A percentile compares a stretch with the other conserved stretches of the same genome.
Evolutionary conservation across 768 basidiomycete species (phyloP).

Genomic region (Steccherinum ochraceum): DNA sequence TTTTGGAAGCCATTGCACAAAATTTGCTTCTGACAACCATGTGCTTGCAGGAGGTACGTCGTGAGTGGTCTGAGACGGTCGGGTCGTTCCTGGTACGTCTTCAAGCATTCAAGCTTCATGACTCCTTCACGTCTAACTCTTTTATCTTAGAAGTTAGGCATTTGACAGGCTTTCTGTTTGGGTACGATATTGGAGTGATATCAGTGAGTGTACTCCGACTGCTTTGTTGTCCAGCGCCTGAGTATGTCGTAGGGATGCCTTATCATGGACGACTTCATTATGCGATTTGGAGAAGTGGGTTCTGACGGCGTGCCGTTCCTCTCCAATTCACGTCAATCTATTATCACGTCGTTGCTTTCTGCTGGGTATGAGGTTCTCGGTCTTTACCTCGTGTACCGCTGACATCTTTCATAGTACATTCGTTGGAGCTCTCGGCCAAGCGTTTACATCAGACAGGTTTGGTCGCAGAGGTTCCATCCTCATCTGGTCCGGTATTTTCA

Average conservation of each 20-base stretch:
- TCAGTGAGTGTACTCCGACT: slow-evolving; percentile 36
- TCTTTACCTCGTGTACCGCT: not conserved
- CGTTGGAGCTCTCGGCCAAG: slow-evolving; percentile 57
- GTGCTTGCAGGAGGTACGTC: slow-evolving; percentile 13
- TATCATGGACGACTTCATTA: slow-evolving; percentile 73
- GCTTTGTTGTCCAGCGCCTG: slow-evolving; percentile 1
- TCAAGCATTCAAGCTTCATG: not conserved
- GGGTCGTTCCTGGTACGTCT: not conserved
- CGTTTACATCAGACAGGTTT: slow-evolving; percentile 67
- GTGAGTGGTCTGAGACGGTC: not conserved
- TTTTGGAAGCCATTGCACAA: slow-evolving; percentile 2
- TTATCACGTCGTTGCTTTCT: slow-evolving; percentile 73
- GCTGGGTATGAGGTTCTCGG: slow-evolving; percentile 48
- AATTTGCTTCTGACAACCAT: not conserved
- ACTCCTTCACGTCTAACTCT: not conserved
- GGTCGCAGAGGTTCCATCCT: slow-evolving; percentile 71
- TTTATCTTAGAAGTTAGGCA: not conserved
- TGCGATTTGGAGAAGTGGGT: slow-evolving; percentile 54
- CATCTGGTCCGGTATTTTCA: slow-evolving; percentile 72
- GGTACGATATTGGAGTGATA: slow-evolving; percentile 75
- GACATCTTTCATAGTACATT: slow-evolving; percentile 10
- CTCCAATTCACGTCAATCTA: slow-evolving; percentile 60
- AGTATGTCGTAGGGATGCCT: slow-evolving; percentile 50
- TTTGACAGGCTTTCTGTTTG: slow-evolving; percentile 53
- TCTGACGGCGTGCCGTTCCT: slow-evolving; percentile 43